Percentiles rank a stretch among this genome's conserved stretches.
Conservation (phyloP, 768 basidiomycete genomes). For the Tricholoma sp. region DNA sequence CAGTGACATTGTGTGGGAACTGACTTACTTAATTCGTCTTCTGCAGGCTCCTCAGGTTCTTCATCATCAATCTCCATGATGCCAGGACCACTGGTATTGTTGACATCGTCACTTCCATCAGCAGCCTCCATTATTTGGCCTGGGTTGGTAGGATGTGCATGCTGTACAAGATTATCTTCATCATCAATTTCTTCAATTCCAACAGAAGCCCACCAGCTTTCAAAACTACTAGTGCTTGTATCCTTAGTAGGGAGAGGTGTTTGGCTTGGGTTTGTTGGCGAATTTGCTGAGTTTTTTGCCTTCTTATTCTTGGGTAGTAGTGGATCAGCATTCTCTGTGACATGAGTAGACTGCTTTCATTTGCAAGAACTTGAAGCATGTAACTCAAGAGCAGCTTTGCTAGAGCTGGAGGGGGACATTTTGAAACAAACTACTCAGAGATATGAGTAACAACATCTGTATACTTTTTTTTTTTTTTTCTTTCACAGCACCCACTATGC, state of each 20-base stretch:
- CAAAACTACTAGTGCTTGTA: too few relatives aligned
- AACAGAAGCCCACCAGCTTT: too few relatives aligned
- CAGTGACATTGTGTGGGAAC: too few relatives aligned
- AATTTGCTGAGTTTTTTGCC: neutral
- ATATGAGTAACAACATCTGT: too few relatives aligned
- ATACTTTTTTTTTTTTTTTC: too few relatives aligned
- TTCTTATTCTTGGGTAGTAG: neutral
- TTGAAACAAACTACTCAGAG: too few relatives aligned
- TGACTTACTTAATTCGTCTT: neutral
- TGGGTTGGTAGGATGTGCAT: conserved; percentile 30
- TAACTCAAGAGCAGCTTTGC: too few relatives aligned
- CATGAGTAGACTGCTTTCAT: too few relatives aligned
- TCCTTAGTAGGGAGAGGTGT: too few relatives aligned
- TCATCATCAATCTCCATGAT: neutral
- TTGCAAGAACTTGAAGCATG: too few relatives aligned
- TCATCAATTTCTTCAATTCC: neutral
- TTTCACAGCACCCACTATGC: too few relatives aligned
- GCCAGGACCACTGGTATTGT: neutral
- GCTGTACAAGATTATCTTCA: conserved; percentile 35
- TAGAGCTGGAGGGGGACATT: too few relatives aligned
- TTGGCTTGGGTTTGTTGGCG: neutral
- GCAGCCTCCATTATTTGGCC: neutral
- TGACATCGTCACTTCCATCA: neutral
- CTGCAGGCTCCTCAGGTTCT: neutral
- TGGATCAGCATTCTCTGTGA: neutral